A percentile compares a stretch with the other conserved stretches of the same genome.
Evolutionary conservation across 1,139 yeast species (phyloP).

Genomic region (Yarrowia galli): DNA sequence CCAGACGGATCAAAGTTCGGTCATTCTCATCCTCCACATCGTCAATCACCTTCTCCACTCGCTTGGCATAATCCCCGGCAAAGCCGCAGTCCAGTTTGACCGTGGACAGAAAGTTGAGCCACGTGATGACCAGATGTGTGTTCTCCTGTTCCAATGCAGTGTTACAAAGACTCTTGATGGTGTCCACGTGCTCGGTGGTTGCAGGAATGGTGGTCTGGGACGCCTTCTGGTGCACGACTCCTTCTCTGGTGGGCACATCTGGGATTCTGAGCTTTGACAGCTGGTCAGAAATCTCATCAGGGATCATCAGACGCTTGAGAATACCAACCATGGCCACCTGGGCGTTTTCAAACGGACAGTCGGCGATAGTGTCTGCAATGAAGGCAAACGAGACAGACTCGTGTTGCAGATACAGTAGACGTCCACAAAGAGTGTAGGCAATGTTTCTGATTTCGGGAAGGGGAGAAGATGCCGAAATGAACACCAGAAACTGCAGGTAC

Average conservation of each 20-base stretch:
- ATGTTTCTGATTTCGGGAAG: slow-evolving; percentile 46
- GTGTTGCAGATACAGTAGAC: slow-evolving; percentile 59
- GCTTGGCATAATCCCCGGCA: slow-evolving; percentile 1
- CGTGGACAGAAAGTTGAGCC: slow-evolving; percentile 35
- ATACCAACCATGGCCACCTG: slow-evolving; percentile 68
- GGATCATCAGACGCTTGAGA: slow-evolving; percentile 63
- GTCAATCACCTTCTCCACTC: slow-evolving; percentile 19
- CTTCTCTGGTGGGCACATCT: slow-evolving; percentile 18
- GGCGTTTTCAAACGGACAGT: slow-evolving; percentile 71
- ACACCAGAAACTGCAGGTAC: slow-evolving; percentile 58
- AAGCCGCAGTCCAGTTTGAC: slow-evolving; percentile 20
- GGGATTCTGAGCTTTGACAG: slow-evolving; percentile 19
- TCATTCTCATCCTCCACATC: slow-evolving; percentile 31
- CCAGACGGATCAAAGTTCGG: background rate
- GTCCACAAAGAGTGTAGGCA: slow-evolving; percentile 49
- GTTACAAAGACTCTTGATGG: slow-evolving; percentile 7
- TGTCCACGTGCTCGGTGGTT: background rate
- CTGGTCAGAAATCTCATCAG: slow-evolving; percentile 11
- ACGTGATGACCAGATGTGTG: slow-evolving; percentile 17
- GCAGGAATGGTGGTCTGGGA: slow-evolving; percentile 8
- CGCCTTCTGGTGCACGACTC: background rate
- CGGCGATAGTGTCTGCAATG: slow-evolving; percentile 66
- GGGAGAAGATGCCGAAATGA: slow-evolving; percentile 51
- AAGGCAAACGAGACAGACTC: slow-evolving; percentile 67
- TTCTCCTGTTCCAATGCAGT: slow-evolving; percentile 9